Percentiles rank a stretch among this genome's conserved stretches.
Evolutionary conservation across 192 early-diverging fungal species (phyloP).

Genomic region (Chytriomyces hyalinus): DNA sequence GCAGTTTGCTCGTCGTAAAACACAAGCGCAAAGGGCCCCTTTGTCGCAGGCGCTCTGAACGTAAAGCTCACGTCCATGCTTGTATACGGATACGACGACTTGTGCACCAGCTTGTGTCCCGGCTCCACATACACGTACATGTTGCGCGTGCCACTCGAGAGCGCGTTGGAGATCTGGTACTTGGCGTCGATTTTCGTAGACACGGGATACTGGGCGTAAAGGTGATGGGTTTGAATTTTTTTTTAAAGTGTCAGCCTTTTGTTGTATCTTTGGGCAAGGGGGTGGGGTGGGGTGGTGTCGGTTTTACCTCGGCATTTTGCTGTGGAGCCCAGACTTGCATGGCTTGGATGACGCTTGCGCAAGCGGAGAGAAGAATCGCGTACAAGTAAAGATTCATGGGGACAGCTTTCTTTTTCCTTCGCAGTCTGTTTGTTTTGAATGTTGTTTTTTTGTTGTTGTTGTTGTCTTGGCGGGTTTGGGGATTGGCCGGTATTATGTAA

Average conservation of each 20-base stretch:
- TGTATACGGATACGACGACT: background rate
- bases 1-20: slow-evolving; percentile 14
- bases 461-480: too few relatives aligned
- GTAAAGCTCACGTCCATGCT: background rate
- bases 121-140: slow-evolving; percentile 29
- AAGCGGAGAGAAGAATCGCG: too few relatives aligned
- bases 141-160: slow-evolving; percentile 7
- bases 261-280: too few relatives aligned
- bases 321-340: too few relatives aligned
- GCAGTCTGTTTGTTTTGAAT: too few relatives aligned
- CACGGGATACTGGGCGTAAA: background rate
- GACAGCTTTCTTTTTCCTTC: too few relatives aligned
- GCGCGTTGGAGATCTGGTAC: slow-evolving; percentile 14
- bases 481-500: too few relatives aligned
- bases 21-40: slow-evolving; percentile 14
- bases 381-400: too few relatives aligned
- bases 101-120: slow-evolving; percentile 10
- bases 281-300: too few relatives aligned
- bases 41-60: background rate
- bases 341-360: too few relatives aligned
- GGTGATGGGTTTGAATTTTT: background rate
- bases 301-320: too few relatives aligned
- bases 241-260: background rate
- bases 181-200: background rate
- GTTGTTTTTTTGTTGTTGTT: too few relatives aligned